These are phyloP conservation scores for Chaetomiaceae sp. DNA, from an alignment of 2,329 filamentous ascomycete genomes.

Conservation along the genomic window DNA sequence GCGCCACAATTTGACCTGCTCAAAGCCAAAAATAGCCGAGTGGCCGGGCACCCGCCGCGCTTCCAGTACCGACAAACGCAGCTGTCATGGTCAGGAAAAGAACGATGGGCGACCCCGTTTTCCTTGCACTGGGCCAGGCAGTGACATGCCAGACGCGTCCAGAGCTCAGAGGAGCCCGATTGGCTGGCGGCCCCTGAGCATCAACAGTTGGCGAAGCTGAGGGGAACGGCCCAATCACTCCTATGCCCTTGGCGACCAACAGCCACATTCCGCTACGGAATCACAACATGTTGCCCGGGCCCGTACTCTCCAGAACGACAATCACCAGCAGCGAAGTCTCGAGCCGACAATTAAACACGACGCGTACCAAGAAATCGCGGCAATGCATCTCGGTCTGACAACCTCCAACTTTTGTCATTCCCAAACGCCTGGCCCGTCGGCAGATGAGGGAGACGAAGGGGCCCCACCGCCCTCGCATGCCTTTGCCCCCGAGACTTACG, in stretches of 20 bases:
- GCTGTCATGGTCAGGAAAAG: neutral
- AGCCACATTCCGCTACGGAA: too few species aligned
- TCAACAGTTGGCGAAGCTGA: too few species aligned
- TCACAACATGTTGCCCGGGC: too few species aligned
- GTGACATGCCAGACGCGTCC: neutral
- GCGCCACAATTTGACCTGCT: neutral
- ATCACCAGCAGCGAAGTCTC: too few species aligned
- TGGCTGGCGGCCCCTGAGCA: too few species aligned
- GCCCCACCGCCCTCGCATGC: conserved; percentile 17
- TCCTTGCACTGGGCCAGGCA: neutral
- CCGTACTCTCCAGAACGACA: too few species aligned
- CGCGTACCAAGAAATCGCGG: too few species aligned
- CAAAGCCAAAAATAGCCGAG: neutral
- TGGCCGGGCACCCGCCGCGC: neutral
- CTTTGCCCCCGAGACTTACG: neutral
- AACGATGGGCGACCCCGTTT: neutral
- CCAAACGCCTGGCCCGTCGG: neutral
- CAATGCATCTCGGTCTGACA: neutral
- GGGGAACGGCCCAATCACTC: too few species aligned
- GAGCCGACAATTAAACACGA: too few species aligned
- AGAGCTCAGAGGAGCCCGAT: too few species aligned
- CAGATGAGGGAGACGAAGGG: neutral
- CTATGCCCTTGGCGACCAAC: too few species aligned
- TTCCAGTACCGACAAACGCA: neutral
- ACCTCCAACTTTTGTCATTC: neutral